Evolutionary conservation across 805 yeast genomes (phyloP), one percentile per base, ranked within the genome.

Genomic region (Ogataea neopini): DNA sequence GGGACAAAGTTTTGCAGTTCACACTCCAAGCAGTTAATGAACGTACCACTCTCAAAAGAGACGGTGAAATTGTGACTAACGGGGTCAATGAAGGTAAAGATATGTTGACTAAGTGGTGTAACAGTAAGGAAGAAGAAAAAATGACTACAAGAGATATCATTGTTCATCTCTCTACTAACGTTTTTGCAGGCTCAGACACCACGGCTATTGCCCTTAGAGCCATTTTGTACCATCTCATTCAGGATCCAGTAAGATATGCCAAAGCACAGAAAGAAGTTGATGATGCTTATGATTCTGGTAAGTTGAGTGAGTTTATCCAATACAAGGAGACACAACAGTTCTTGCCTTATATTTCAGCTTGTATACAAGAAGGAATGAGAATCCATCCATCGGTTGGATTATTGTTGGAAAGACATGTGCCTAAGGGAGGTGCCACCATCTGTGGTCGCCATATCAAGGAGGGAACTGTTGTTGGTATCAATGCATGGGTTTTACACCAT

Each of bases 121-220:
- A 51, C 26, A 47, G 49, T 23, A 51, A 51, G 23, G 52, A 40
- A 19, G 44, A 45, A n/a, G 54, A 52, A 9, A 52, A 46, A 32
- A 52, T 52, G 56, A 43, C 49, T 4, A 52, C 56, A 3, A 52
- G 51, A 37, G 56, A 52, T 11, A 52, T 52, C 23, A 52, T 52
- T 25, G 54, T 52, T 38, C 56, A 50, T 39, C 30, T 52, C 23
- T 52, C 54, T 14, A 47, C 54, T 6, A 73, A 74, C 53, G 71
- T 74, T n/a, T 73, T 72, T 61, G 79, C 77, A 3, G 78, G 78
- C 4, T 76, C 73, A 47, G 77, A 73, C 51, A 73, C 77, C 22
- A 72, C 71, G 5, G 74, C 74, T 3, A 63, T 67, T 42, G 70
- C 62, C 48, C 57, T 74, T 37, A 65, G 76, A 1, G 72, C 73